Conservation (phyloP, 1,284 basidiomycete genomes). For the Sporisorium scitamineum region DNA sequence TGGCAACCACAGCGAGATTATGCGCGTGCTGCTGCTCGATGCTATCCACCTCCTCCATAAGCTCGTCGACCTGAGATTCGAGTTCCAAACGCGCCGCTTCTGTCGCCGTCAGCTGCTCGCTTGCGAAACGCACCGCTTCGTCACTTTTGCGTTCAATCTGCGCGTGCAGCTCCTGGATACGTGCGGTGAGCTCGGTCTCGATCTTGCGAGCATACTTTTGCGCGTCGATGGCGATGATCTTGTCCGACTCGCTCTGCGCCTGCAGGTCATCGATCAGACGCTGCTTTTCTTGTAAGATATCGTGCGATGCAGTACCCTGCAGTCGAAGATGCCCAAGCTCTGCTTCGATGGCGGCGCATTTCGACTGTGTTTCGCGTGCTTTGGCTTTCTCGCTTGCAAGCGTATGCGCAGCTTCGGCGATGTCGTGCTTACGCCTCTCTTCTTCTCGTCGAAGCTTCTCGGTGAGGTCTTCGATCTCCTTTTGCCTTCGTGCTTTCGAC, state of each 20-base stretch:
- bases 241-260: constrained; percentile 31
- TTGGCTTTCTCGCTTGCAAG: constrained; percentile 17
- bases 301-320: constrained; percentile 22
- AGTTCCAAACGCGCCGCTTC: constrained; percentile 17
- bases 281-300: constrained; percentile 20
- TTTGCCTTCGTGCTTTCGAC: constrained; percentile 41
- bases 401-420: constrained; percentile 18
- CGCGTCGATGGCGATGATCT: constrained; percentile 40
- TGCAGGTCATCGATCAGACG: constrained; percentile 31
- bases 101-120: constrained; percentile 7
- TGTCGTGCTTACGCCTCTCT: constrained; percentile 22
- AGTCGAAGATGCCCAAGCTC: constrained; percentile 17
- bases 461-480: constrained; percentile 35
- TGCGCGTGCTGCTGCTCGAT: constrained; percentile 26
- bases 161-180: constrained; percentile 26
- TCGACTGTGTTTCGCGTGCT: constrained; percentile 13
- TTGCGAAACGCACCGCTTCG: constrained; percentile 8
- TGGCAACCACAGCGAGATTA: constrained; percentile 41
- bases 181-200: constrained; percentile 28
- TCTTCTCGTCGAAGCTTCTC: constrained; percentile 29
- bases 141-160: constrained; percentile 12
- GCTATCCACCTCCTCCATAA: constrained; percentile 16
- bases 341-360: not conserved
- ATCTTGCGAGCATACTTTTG: constrained; percentile 41
- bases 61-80: constrained; percentile 19